Conservation (phyloP, 2,329 filamentous ascomycete genomes). For the Calonectria hongkongensis region DNA sequence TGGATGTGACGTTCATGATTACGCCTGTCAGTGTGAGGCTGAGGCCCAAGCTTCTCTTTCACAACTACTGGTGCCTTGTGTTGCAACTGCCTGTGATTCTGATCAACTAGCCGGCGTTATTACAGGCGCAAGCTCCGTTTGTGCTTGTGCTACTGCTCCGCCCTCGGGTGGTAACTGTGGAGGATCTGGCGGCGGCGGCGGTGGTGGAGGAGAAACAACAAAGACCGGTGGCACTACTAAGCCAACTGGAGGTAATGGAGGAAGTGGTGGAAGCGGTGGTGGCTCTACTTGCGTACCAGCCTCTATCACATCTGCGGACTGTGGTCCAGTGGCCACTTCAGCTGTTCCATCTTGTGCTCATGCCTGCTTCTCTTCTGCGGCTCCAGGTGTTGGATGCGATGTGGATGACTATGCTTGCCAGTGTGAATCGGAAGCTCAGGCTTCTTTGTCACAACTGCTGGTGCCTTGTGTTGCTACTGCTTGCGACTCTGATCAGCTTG, state of each 20-base stretch:
- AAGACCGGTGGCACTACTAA: constrained; percentile 1
- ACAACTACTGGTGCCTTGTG: constrained; percentile 53
- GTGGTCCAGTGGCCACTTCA: constrained; percentile 51
- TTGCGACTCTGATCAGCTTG: constrained; percentile 51
- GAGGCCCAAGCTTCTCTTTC: constrained; percentile 50
- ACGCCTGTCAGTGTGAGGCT: constrained; percentile 54
- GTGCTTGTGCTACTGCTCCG: constrained; percentile 45
- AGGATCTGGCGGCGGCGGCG: constrained; percentile 22
- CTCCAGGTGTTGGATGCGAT: constrained; percentile 53
- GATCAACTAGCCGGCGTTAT: constrained; percentile 53
- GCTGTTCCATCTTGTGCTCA: constrained; percentile 56
- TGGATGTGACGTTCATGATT: constrained; percentile 54
- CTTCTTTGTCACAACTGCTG: constrained; percentile 51
- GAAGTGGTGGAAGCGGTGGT: constrained; percentile 38
- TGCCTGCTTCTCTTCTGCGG: constrained; percentile 54
- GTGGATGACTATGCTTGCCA: constrained; percentile 55
- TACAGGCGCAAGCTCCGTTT: constrained; percentile 52
- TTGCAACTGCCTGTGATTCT: constrained; percentile 53
- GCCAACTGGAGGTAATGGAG: constrained; percentile 30
- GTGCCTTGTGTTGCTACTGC: constrained; percentile 56
- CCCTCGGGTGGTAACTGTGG: constrained; percentile 30
- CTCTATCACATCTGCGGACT: constrained; percentile 43
- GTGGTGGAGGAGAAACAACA: constrained; percentile 22
- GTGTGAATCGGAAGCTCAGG: constrained; percentile 51
- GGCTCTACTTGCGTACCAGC: constrained; percentile 39